Evolutionary conservation across 768 basidiomycete genomes (phyloP), one percentile per base, ranked within the genome.

Genomic region (Sutorius australiensis): DNA sequence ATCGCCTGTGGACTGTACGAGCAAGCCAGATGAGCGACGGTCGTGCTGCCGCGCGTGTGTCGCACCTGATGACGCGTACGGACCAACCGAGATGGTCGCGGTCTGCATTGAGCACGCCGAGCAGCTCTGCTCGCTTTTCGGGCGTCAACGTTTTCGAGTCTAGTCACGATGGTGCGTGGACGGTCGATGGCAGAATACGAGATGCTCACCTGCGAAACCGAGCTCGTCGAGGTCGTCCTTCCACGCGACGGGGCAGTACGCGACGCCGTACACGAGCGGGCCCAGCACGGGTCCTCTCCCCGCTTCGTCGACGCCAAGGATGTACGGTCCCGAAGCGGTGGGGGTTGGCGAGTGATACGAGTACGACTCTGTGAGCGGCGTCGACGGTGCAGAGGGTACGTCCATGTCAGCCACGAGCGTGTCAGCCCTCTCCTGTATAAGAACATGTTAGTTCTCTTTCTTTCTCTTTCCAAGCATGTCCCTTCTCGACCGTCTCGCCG

Each of bases 271-370:
- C 0, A 99, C 97, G 54, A 98, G 80, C 0, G 97, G 97, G 1
- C 95, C 95, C 0, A 99, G 75, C 2, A 95, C 95, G 19, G 95
- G 97, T 0, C 97, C 97, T 50, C 97, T 79, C 0, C 97, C 97
- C 0, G 97, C 97, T 68, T 99, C 97, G 69, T 99, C 97, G n/a
- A 99, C 94, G 21, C 97, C 97, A 46, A 99, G 86, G 45, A 98
- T 91, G 73, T 95, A 97, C 0, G 89, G 87, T 0, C 91, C 91
- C 1, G 69, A 51, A 1, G 83, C 79, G 0, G 84, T 86, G 2
- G 91, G 90, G 0, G 67, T 79, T 2, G 83, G 77, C 0, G 89
- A 88, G 65, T 91, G 87, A 64, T 89, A 83, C 0, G 89, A 86
- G 64, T 92, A 92, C 0, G 91, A 90, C 10, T 80, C 75, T 6